A percentile compares a stretch with the other conserved stretches of the same genome.
These are phyloP conservation scores for Lactarius quietus DNA, from an alignment of 768 basidiomycete genomes.

Conservation along the genomic window DNA sequence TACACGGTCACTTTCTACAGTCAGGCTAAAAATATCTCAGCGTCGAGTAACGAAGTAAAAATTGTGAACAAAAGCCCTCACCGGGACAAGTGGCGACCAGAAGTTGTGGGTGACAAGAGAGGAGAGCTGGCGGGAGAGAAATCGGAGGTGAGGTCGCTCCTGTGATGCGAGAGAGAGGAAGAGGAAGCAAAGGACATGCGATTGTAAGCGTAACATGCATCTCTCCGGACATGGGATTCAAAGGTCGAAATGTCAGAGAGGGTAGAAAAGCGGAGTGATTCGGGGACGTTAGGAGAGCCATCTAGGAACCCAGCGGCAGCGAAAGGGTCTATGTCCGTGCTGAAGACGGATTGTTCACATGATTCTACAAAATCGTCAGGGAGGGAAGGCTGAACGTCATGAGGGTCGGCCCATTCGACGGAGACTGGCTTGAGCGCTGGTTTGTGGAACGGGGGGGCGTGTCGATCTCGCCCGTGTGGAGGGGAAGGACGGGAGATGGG, in stretches of 20 bases:
- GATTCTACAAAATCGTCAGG: slow-evolving; percentile 37
- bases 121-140: slow-evolving; percentile 18
- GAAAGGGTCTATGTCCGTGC: slow-evolving; percentile 64
- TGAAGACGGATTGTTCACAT: slow-evolving; percentile 50
- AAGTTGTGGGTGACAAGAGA: slow-evolving; percentile 12
- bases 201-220: slow-evolving; percentile 37
- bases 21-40: slow-evolving; percentile 13
- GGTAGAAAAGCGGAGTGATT: slow-evolving; percentile 46
- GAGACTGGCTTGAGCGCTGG: slow-evolving; percentile 53
- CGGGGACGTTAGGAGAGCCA: slow-evolving; percentile 38
- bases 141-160: slow-evolving; percentile 24
- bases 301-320: slow-evolving; percentile 47
- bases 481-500: slow-evolving; percentile 31
- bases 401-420: slow-evolving; percentile 52
- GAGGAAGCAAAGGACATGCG: slow-evolving; percentile 56
- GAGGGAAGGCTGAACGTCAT: slow-evolving; percentile 49
- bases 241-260: slow-evolving; percentile 50
- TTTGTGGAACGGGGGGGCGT: slow-evolving; percentile 30
- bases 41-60: not conserved
- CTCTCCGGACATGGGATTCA: slow-evolving; percentile 42
- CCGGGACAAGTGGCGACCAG: slow-evolving; percentile 21
- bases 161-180: slow-evolving; percentile 49
- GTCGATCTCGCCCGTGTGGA: slow-evolving; percentile 24
- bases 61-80: not conserved
- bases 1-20: slow-evolving; percentile 24